Base-by-base conservation (phyloP, 306 rosid genomes). In the Prunus mongolica region DNA sequence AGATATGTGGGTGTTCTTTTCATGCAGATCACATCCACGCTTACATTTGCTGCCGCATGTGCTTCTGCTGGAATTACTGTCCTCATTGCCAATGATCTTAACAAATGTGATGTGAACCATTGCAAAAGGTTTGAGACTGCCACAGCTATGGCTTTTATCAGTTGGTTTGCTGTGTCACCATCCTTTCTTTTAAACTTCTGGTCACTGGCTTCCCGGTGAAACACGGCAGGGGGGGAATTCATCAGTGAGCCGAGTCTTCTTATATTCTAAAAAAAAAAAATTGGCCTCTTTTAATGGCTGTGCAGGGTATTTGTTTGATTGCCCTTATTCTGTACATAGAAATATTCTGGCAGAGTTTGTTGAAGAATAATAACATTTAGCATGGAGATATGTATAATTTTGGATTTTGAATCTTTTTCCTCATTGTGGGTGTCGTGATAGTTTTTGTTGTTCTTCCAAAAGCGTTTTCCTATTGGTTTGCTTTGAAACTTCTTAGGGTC, bases 11-110 rank as follows among this genome's bases (percentile, higher is more conserved):
- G 6, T 20, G 8, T 45, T 28, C 18, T 74, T 66, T 52, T 27
- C 24, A 2, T 84, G 79, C 73, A 78, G 85, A 68, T 84, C 50
- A 78, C 83, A 9, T 84, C 81, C 60, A 75, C 88, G 51, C 88
- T 81, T 50, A 84, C 88, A 68, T 84, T 81, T 78, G 77, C 85
- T 57, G 73, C 88, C 0, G 88, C 85, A 9, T 84, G 85, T 54
- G 80, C 88, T n/a, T 81, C 85, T 50, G 88, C 88, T 50, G 88
- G 88, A 62, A 81, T 84, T 34, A 84, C 85, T 30, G 78, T 84
- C 27, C 83, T 84, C 34, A 81, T 84, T 38, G 83, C 69, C 54
- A 81, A 70, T 45, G 88, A 84, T 74, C 83, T 78, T 32, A 52
- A 75, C 41, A 81, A 75, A 57, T 81, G 85, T 65, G 76, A 62